Percentiles rank a stretch among this genome's conserved stretches.
These are phyloP conservation scores for Termitomyces sp. DNA, from an alignment of 768 basidiomycete genomes.

Conservation along the genomic window DNA sequence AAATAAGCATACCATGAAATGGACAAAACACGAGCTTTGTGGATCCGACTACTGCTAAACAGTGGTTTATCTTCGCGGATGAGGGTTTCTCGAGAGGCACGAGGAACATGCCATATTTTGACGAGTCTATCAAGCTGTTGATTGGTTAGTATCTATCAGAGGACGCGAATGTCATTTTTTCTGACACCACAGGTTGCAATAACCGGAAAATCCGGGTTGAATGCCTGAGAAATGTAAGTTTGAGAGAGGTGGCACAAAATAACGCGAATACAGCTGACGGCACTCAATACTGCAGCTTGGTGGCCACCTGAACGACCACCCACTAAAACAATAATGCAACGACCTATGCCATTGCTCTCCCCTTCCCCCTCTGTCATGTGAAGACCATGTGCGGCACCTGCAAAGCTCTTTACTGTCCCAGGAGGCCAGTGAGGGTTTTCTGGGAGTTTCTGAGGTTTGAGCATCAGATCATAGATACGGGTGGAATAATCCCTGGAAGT, in stretches of 20 bases:
- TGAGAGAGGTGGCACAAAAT: slow-evolving; percentile 1
- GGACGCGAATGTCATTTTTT: slow-evolving; percentile 1
- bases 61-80: slow-evolving; percentile 70
- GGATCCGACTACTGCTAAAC: slow-evolving; percentile 61
- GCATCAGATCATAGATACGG: slow-evolving; percentile 60
- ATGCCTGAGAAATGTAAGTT: slow-evolving; percentile 38
- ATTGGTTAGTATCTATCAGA: neutral
- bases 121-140: slow-evolving; percentile 63
- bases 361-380: slow-evolving; percentile 57
- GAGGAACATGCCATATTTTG: slow-evolving; percentile 68
- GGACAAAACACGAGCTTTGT: slow-evolving; percentile 59
- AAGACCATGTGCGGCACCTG: slow-evolving; percentile 66
- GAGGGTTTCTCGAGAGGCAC: slow-evolving; percentile 27
- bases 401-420: slow-evolving; percentile 39
- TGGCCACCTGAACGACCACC: slow-evolving; percentile 75
- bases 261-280: slow-evolving; percentile 34
- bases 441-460: slow-evolving; percentile 20
- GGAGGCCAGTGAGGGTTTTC: slow-evolving; percentile 60
- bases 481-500: slow-evolving; percentile 69
- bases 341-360: slow-evolving; percentile 59
- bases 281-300: slow-evolving; percentile 58
- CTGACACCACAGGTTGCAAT: slow-evolving; percentile 77
- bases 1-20: slow-evolving; percentile 45
- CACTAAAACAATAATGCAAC: slow-evolving; percentile 58
- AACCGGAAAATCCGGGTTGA: slow-evolving; percentile 57